A percentile compares a stretch with the other conserved stretches of the same genome.
Conservation (phyloP, 495 filamentous ascomycete genomes). For the Talaromyces trachyspermus region DNA sequence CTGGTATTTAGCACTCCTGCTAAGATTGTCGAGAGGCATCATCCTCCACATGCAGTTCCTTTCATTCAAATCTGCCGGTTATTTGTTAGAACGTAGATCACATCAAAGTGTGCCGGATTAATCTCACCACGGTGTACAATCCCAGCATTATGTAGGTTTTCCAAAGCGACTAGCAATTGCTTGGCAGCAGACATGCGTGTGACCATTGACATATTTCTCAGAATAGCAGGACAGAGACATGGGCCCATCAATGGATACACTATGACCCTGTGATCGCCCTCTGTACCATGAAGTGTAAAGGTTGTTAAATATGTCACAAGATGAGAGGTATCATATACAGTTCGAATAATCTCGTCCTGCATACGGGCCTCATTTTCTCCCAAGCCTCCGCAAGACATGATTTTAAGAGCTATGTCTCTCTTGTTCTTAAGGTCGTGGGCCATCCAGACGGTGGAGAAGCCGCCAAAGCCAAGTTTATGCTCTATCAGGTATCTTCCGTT, state of each 20-base stretch:
- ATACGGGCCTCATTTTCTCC: slow-evolving; percentile 17
- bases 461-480: slow-evolving; percentile 48
- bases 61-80: slow-evolving; percentile 15
- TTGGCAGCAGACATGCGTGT: slow-evolving; percentile 24
- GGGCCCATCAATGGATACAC: slow-evolving; percentile 25
- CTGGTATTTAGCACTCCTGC: slow-evolving; percentile 19
- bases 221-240: slow-evolving; percentile 14
- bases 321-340: slow-evolving; percentile 18
- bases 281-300: slow-evolving; percentile 12
- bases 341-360: slow-evolving; percentile 20
- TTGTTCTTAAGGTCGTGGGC: slow-evolving; percentile 23
- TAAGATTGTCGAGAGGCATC: slow-evolving; percentile 12
- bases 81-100: slow-evolving; percentile 6
- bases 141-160: slow-evolving; percentile 19
- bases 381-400: slow-evolving; percentile 15
- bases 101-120: too few species aligned
- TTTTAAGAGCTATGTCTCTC: slow-evolving; percentile 21
- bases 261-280: slow-evolving; percentile 17
- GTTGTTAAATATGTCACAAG: slow-evolving; percentile 17
- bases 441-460: slow-evolving; percentile 36
- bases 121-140: slow-evolving; percentile 22
- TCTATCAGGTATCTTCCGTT: slow-evolving; percentile 30
- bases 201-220: slow-evolving; percentile 11
- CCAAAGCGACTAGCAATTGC: slow-evolving; percentile 22
- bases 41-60: slow-evolving; percentile 21